Evolutionary conservation across 2,329 filamentous ascomycete genomes (phyloP).

Genomic region (Diplodia seriata): DNA sequence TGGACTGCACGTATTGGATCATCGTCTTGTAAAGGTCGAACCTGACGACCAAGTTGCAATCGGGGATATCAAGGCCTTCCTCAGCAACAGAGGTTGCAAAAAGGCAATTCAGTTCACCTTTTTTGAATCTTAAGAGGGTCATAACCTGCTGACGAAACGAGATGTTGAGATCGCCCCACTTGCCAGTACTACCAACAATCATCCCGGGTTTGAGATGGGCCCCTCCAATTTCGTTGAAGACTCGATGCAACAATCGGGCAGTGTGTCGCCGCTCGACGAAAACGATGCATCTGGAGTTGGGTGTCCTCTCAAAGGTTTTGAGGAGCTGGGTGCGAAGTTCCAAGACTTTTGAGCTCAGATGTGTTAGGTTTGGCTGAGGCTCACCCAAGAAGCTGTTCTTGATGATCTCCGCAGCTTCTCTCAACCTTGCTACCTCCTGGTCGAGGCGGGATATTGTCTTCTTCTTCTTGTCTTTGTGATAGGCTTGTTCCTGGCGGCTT

Average conservation of each 20-base stretch:
- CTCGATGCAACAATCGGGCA: constrained; percentile 72
- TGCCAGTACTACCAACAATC: constrained; percentile 67
- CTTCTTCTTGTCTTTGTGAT: constrained; percentile 55
- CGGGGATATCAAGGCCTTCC: constrained; percentile 70
- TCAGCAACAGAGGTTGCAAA: constrained; percentile 71
- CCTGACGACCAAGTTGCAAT: constrained; percentile 71
- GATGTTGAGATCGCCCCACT: constrained; percentile 65
- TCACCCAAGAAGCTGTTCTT: constrained; percentile 57
- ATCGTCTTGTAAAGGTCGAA: constrained; percentile 90
- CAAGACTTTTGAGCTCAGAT: constrained; percentile 76
- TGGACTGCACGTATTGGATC: constrained; percentile 94
- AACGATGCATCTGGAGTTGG: constrained; percentile 76
- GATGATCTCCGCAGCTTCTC: constrained; percentile 65
- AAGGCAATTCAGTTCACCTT: constrained; percentile 65
- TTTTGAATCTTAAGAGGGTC: constrained; percentile 70
- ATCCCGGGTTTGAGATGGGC: constrained; percentile 66
- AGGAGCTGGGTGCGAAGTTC: constrained; percentile 66
- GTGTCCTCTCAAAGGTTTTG: constrained; percentile 66
- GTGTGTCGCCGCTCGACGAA: constrained; percentile 84
- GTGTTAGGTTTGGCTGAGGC: constrained; percentile 46
- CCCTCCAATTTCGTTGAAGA: constrained; percentile 68
- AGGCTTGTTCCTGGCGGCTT: constrained; percentile 20
- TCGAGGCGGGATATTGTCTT: constrained; percentile 53
- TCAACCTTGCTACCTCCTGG: constrained; percentile 62
- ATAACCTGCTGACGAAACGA: constrained; percentile 77